Evolutionary conservation across 306 rosid genomes (phyloP).

Genomic region (Cucurbita pepo): DNA sequence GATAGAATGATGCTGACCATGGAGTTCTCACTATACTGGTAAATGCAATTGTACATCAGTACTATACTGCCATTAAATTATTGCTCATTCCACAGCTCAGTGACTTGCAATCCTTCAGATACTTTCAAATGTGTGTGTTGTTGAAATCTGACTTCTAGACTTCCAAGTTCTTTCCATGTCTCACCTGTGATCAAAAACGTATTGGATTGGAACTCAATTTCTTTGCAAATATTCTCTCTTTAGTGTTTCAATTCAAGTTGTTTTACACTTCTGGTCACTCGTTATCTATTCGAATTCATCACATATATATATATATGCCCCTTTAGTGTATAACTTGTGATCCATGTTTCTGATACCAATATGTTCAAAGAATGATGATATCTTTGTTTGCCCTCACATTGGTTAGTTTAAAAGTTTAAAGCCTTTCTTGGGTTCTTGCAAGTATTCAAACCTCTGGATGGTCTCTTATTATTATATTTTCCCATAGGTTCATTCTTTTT

Average conservation of each 20-base stretch:
- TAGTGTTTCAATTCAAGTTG: neutral
- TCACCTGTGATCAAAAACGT: neutral
- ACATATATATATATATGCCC: neutral
- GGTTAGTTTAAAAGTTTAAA: neutral
- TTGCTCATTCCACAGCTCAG: neutral
- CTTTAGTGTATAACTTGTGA: neutral
- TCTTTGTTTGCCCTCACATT: neutral
- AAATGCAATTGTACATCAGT: conserved; percentile 3
- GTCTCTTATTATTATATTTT: neutral
- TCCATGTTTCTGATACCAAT: neutral
- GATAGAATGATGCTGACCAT: conserved; percentile 1
- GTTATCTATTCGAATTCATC: neutral
- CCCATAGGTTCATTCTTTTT: neutral
- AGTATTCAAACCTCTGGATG: too few species aligned
- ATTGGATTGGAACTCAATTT: neutral
- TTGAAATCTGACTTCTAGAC: neutral
- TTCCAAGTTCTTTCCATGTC: neutral
- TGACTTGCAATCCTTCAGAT: neutral
- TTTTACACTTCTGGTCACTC: neutral
- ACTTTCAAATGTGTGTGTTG: neutral
- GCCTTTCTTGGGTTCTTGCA: too few species aligned
- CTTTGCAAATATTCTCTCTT: neutral
- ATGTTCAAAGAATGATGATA: neutral
- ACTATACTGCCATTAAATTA: neutral
- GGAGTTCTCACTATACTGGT: neutral